Base-by-base conservation (phyloP, 306 rosid species). In the Trifolium fragiferum region DNA sequence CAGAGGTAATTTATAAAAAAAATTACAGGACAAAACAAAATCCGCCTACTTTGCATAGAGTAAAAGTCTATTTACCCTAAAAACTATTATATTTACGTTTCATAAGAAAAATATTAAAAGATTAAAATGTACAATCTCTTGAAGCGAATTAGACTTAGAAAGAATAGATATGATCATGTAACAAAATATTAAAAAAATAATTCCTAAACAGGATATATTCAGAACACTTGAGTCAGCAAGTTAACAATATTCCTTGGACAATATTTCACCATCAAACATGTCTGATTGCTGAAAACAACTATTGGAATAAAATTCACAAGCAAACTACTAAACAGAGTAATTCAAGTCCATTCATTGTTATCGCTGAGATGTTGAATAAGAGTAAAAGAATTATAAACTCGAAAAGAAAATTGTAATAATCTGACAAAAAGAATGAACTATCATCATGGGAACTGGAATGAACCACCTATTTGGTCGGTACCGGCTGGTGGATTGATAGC, bases 401-500 rank as follows among this genome's bases (percentile, higher is more conserved):
- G 51, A 75, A 76, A 81, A 53, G 57, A 78, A 30, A 78, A 74
- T 63, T 32, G 59, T 15, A 8, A 13, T 65, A 55, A 64, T 55
- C 35, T 72, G 70, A 30, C 51, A 68, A 85, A 76, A 79, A 68
- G 76, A 72, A 77, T 83, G 54, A 53, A 37, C 72, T 71, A 75
- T 32, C 43, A 60, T 86, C 80, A 93, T 6, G 98, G 97, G 78
- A 93, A 93, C 70, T 84, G 80, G 82, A 93, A 93, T 10, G 98
- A 93, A 44, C 98, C 98, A 51, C 98, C 98, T 50, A 93, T 93
- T 72, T 91, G 85, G 81, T 35, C 79, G 1, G 84, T 14, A 69
- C 92, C 90, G 12, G 90, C 67, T 12, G 98, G 98, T 15, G 98
- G 98, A 71, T 83, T 91, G 79, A 94, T 91, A n/a, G 98, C 97